A percentile compares a stretch with the other conserved stretches of the same genome.
These are phyloP conservation scores for Penicillium sp. DNA, from an alignment of 2,329 filamentous ascomycete species.

Conservation along the genomic window DNA sequence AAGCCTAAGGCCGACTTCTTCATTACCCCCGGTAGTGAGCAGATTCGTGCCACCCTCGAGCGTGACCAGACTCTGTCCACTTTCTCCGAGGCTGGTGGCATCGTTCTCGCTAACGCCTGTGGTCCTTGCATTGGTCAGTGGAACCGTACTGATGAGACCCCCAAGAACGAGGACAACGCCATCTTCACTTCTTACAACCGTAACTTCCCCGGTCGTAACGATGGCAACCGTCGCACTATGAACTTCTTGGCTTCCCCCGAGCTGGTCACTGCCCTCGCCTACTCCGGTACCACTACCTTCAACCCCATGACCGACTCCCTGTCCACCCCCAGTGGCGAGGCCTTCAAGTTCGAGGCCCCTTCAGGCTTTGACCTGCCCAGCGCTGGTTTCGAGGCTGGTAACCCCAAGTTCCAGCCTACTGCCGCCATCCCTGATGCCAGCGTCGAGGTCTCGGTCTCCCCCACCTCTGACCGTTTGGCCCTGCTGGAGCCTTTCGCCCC, in stretches of 20 bases:
- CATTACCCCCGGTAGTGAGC: conserved; percentile 94
- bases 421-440: conserved; percentile 70
- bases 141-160: conserved; percentile 82
- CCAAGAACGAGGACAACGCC: conserved; percentile 85
- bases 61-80: conserved; percentile 91
- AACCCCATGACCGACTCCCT: conserved; percentile 91
- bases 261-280: conserved; percentile 93
- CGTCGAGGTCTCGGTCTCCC: conserved; percentile 74
- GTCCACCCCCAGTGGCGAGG: conserved; percentile 72
- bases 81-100: conserved; percentile 92
- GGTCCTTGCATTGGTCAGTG: conserved; percentile 84
- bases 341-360: conserved; percentile 83
- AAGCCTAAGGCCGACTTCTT: conserved; percentile 94
- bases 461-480: conserved; percentile 85
- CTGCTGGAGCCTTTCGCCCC: conserved; percentile 85
- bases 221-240: conserved; percentile 95
- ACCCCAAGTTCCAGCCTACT: conserved; percentile 70
- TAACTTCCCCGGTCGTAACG: conserved; percentile 95
- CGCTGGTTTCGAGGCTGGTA: conserved; percentile 78
- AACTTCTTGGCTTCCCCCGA: conserved; percentile 98
- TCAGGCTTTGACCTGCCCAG: conserved; percentile 61
- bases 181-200: conserved; percentile 98
- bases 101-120: conserved; percentile 94
- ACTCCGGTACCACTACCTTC: conserved; percentile 89
- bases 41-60: conserved; percentile 90